Base-by-base conservation (phyloP, 176 grass and related monocot genomes). In the Echinochloa phyllopogon region DNA sequence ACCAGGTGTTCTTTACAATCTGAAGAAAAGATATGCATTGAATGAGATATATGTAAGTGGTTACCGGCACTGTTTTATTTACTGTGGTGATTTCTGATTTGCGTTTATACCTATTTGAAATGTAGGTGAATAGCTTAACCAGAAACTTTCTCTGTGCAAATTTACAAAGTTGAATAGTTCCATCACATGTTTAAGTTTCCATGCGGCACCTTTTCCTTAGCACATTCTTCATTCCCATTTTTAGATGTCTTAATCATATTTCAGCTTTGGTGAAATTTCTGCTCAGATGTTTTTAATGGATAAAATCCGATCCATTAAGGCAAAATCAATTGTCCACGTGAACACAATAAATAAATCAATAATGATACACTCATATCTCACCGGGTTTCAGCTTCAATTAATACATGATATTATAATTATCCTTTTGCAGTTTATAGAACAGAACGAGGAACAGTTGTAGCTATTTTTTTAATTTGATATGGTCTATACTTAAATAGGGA, bases 1-100 rank as follows among this genome's bases (percentile, higher is more conserved):
- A 81, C 93, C 96, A 27, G 96, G 96, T 16, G 96, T 99, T 81
- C 88, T 99, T 55, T 94, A 99, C 85, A 99, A 99, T 89, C 78
- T 99, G 41, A 88, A 94, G 74, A 94, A 88, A 73, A 95, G 96
- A 95, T 99, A 99, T 77, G 69, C 91, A 55, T 91, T 99, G 69
- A 99, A 96, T 76, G 96, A 99, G 83, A 99, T 99, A 75, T 99
- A 99, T 62, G 96, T 94, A 86, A 77, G 96, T 86, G 48, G 14
- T 69, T 7, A 52, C 10, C 6, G 43, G 20, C 45, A 49, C 41
- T 87, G 56, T 48, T 52, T 41, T 81, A 50, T 87, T 66, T 71
- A 33, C 51, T 23, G 29, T 60, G 53, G 27, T 50, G 47, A 63
- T 45, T 78, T 86, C 21, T 50, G 47, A 63, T 45, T 78, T 86